Conservation (phyloP, 192 early-diverging fungal genomes). For the Coemansia sp. region DNA sequence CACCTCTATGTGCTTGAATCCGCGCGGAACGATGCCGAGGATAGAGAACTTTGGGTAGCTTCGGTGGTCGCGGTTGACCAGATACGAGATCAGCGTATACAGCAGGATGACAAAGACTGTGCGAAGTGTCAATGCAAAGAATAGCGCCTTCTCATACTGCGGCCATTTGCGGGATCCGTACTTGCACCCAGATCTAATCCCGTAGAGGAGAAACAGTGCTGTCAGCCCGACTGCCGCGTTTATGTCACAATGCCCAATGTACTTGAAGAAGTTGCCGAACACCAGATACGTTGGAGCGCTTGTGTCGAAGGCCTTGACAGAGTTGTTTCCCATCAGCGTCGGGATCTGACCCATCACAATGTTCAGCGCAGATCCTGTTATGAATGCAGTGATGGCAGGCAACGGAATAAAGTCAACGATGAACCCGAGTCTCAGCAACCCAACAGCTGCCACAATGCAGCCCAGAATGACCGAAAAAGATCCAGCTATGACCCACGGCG, state of each 20-base stretch:
- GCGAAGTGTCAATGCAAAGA: constrained; percentile 68
- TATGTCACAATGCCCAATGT: constrained; percentile 49
- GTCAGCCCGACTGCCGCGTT: constrained; percentile 50
- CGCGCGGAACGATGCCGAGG: constrained; percentile 70
- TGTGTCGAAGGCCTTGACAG: constrained; percentile 63
- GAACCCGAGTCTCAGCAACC: constrained; percentile 79
- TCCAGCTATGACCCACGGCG: constrained; percentile 51
- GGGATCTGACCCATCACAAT: constrained; percentile 82
- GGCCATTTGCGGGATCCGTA: constrained; percentile 54
- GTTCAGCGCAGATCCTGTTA: constrained; percentile 76
- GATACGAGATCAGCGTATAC: constrained; percentile 69
- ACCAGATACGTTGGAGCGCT: constrained; percentile 72
- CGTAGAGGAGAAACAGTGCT: constrained; percentile 53
- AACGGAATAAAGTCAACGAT: constrained; percentile 85
- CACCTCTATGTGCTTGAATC: constrained; percentile 65
- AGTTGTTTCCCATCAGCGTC: constrained; percentile 74
- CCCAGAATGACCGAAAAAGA: constrained; percentile 74
- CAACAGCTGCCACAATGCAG: constrained; percentile 66
- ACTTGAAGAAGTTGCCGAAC: constrained; percentile 66
- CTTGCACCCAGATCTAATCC: constrained; percentile 31
- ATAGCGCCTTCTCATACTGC: constrained; percentile 48
- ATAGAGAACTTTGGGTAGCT: constrained; percentile 59
- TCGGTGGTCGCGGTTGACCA: constrained; percentile 60
- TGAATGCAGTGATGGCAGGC: constrained; percentile 85
- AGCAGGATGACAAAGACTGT: constrained; percentile 76